Evolutionary conservation across 2,329 filamentous ascomycete genomes (phyloP), one percentile per base, ranked within the genome.

Genomic region (Aureobasidium lini): DNA sequence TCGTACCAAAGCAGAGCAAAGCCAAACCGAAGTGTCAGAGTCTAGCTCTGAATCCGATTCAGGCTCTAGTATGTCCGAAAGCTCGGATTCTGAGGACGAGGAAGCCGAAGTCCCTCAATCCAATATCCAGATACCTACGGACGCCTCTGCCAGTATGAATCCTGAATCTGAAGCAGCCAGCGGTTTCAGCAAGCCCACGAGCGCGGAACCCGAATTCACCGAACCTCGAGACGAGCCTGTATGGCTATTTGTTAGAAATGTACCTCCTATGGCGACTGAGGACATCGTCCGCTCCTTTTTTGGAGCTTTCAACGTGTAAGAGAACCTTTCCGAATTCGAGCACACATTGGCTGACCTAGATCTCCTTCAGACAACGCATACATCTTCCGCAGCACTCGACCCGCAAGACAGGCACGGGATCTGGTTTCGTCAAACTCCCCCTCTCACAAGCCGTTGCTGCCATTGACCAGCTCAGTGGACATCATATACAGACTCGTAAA

Each of bases 11-110:
- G 52, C 40, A 36, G 40, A 56, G 18, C 52, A 56, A 36, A 23
- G 1, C 6, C 40, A 15, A 29, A 16, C 11, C 6, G 31, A 32
- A 9, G 11, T 15, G 9, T 44, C 40, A 8, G 31, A 37, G 6
- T 43, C 42, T 16, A 37, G 28, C 31, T 56, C 52, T 37, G 40
- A 37, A 18, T 50, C 29, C 9, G 46, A 57, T n/a, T 47, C 54
- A 16, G 59, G 50, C 15, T 57, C 59, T n/a, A 61, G 59, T 32
- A 57, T 61, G 59, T 61, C 59, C 31, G 59, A 61, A 23, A 59
- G 74, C 34, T 54, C 60, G 10, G 34, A 49, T 10, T 50, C 49
- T 15, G 58, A 59, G 11, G 60, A 56, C 2, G 59, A 62, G 7
- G 56, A 46, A 40, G 56, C 44, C 28, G 60, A 58, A 32, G 29